Base-by-base conservation (phyloP, 768 basidiomycete species). In the Cytidiella melzeri region DNA sequence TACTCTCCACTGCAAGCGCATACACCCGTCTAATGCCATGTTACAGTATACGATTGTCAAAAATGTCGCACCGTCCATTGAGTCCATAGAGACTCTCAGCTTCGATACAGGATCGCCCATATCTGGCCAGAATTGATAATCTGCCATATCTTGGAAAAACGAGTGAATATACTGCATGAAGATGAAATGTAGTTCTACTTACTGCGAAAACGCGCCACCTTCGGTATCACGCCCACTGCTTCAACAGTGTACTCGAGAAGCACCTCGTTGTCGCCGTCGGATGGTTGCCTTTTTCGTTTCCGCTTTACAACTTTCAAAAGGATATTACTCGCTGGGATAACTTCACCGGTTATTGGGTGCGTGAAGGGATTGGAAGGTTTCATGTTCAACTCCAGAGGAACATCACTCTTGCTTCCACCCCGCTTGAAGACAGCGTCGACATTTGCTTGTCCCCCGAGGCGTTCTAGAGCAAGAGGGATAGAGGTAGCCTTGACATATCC, bases 151-250 rank as follows among this genome's bases (percentile, higher is more conserved):
- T 97, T 50, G 26, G 5, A 30, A 27, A 9, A 5, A 18, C 20
- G 7, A 15, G 28, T 34, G 20, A 2, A 27, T 30, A 27, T 30
- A 36, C 10, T 18, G 21, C 20, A 13, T 25, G 41, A 12, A 19
- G 41, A 12, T 51, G 43, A 34, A 34, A 34, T n/a, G 27, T 42
- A 18, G 45, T n/a, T 5, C 45, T 19, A 73, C 85, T 67, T 61
- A 94, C 95, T 85, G 68, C 94, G 78, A 69, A 97, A 98, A 46
- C 95, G 76, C 45, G 82, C 86, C 3, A 92, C 90, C 68, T 87
- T 92, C 0, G 80, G 71, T n/a, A 87, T 73, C 11, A 83, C 66
- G 0, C 94, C 95, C 6, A 89, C 65, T 0, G 85, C 76, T 50
- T 87, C 77, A 12, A 81, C 75, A 1, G 76, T 84, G 64, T 86